phyloP scores from a whole-genome alignment of 2,329 filamentous ascomycete species.

The Didymella keratinophila region DNA sequence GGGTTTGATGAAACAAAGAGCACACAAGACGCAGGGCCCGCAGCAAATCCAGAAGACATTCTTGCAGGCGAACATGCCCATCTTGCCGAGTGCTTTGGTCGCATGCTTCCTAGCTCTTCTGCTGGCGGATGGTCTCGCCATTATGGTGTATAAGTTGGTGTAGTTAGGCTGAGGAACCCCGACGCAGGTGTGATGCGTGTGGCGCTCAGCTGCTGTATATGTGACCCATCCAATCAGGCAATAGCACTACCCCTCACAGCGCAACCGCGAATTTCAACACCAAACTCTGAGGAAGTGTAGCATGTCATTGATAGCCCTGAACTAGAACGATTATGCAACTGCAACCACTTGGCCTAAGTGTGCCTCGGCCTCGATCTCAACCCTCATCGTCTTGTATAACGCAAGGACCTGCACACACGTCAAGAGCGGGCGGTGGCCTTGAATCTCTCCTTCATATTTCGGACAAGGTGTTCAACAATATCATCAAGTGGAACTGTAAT shows the following conservation, averaged over 20 bases:
- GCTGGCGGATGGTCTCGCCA: slow-evolving; percentile 13
- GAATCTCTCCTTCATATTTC: slow-evolving; percentile 33
- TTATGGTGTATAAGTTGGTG: slow-evolving; percentile 6
- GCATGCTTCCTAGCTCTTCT: slow-evolving; percentile 23
- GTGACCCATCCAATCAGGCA: slow-evolving; percentile 9
- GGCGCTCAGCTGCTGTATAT: slow-evolving; percentile 1
- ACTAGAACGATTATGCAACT: not conserved
- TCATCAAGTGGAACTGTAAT: slow-evolving; percentile 26
- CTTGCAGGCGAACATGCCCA: slow-evolving; percentile 25
- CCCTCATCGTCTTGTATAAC: slow-evolving; percentile 33
- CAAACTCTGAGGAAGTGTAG: not conserved
- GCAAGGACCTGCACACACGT: slow-evolving; percentile 32
- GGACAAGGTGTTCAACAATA: slow-evolving; percentile 19
- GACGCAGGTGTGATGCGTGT: not conserved
- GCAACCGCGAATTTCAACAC: not conserved
- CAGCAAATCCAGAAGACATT: slow-evolving; percentile 26
- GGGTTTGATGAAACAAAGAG: slow-evolving; percentile 16
- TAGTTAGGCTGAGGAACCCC: not conserved
- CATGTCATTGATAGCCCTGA: not conserved
- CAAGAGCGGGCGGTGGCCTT: slow-evolving; percentile 36
- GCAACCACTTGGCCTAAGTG: slow-evolving; percentile 14
- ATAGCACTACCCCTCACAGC: slow-evolving; percentile 6
- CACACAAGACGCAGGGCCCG: slow-evolving; percentile 29
- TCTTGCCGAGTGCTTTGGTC: slow-evolving; percentile 13
- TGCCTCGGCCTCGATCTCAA: slow-evolving; percentile 41